Base-by-base conservation (phyloP, 2,329 filamentous ascomycete genomes). In the Didymella segeticola region DNA sequence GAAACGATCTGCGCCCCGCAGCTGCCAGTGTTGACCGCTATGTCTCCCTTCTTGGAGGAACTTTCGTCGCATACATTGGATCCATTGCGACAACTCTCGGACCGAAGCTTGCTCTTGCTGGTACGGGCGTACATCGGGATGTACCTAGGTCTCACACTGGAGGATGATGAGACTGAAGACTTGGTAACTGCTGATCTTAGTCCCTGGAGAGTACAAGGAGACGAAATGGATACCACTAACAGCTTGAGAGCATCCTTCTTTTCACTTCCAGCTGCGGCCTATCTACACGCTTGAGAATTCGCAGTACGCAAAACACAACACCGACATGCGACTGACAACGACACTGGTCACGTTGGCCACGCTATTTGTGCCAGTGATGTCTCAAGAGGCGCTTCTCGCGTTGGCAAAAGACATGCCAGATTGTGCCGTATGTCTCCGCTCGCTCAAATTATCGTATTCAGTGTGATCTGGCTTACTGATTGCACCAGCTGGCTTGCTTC, bases 401-500 rank as follows among this genome's bases (percentile, higher is more conserved):
- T 30, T 64, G 36, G 56, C 58, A 36, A 23, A 51, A 26, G 34
- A 37, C 3, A 61, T 64, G 60, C 62, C 62, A 3, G 43, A 38
- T 15, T 64, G 62, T 43, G 48, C 62, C 20, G 62, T 64, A 63
- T 20, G 62, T 56, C 17, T 20, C 30, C 17, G 17, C 25, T 33
- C 26, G 26, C 14, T 20, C 33, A 19, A 30, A 33, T 8, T 11
- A 27, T 22, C 39, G 25, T 10, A 30, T 30, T 25, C 11, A 9
- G 7, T 7, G 8, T 14, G 23, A 7, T 22, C 14, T 20, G 25
- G 23, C 58, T 60, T 19, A 63, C 29, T 25, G 15, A 9, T 27
- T n/a, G 25, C n/a, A 41, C 3, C 22, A 68, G 65, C 29, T 67
- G 29, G 23, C 39, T 22, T 68, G 65, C 48, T 58, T 68, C 19